These are phyloP conservation scores for Leucocoprinus birnbaumii DNA, from an alignment of 768 basidiomycete species.

Conservation along the genomic window DNA sequence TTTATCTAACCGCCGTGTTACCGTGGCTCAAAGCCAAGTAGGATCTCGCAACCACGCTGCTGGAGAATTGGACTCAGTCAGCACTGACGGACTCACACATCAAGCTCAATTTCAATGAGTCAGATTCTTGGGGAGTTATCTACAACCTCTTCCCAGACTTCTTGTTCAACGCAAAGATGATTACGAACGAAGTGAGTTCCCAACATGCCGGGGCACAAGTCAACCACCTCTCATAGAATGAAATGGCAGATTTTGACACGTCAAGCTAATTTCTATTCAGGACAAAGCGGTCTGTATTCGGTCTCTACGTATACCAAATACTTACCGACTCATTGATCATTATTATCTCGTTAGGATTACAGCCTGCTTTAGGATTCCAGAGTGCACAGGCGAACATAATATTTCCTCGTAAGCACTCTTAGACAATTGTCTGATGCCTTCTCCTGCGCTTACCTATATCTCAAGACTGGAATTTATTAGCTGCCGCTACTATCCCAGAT, in stretches of 20 bases:
- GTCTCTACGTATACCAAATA: not conserved
- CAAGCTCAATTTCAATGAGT: conserved; percentile 18
- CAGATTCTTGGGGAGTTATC: conserved; percentile 34
- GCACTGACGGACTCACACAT: conserved; percentile 15
- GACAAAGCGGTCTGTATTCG: not conserved
- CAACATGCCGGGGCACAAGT: no score
- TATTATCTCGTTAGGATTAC: no score
- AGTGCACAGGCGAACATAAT: conserved; percentile 4
- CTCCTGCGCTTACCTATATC: no score
- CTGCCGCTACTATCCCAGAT: conserved; percentile 39
- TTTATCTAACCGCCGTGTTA: no score
- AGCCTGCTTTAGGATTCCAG: no score
- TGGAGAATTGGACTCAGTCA: conserved; percentile 14
- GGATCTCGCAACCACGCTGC: conserved; percentile 1
- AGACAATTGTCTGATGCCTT: no score
- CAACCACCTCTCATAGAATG: no score
- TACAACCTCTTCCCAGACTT: conserved; percentile 54
- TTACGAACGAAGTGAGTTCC: conserved; percentile 22
- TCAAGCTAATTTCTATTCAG: conserved; percentile 15
- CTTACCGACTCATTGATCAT: no score
- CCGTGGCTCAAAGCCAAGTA: no score
- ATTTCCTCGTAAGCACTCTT: conserved; percentile 21
- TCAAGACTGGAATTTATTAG: conserved; percentile 48
- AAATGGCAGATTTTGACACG: conserved; percentile 7
- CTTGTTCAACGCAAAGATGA: conserved; percentile 37